These are phyloP conservation scores for Hyphopichia buzzinii DNA, from an alignment of 1,139 yeast genomes.

Conservation along the genomic window DNA sequence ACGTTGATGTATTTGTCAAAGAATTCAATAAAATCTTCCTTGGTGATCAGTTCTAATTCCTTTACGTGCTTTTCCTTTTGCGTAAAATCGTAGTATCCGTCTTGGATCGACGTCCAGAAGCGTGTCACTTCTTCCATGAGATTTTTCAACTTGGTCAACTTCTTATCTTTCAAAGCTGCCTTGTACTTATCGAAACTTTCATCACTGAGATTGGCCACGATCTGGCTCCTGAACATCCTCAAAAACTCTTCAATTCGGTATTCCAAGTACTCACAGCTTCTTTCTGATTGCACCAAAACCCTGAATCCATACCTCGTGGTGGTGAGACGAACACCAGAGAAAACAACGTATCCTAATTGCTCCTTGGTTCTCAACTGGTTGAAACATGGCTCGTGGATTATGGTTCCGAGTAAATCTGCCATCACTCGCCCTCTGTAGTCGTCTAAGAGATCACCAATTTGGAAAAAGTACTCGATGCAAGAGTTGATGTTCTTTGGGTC, in stretches of 20 bases:
- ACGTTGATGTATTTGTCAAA: constrained; percentile 47
- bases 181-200: constrained; percentile 70
- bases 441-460: constrained; percentile 51
- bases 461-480: constrained; percentile 76
- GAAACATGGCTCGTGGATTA: constrained; percentile 84
- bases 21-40: constrained; percentile 56
- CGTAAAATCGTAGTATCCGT: constrained; percentile 77
- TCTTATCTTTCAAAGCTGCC: constrained; percentile 62
- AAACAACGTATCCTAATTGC: constrained; percentile 82
- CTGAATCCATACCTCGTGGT: constrained; percentile 29
- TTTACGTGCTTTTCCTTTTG: constrained; percentile 57
- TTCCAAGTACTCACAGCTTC: constrained; percentile 70
- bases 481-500: constrained; percentile 80
- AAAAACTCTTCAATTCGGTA: constrained; percentile 73
- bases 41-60: constrained; percentile 50
- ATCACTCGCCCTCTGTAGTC: constrained; percentile 37
- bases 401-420: constrained; percentile 66
- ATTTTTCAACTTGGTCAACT: constrained; percentile 72
- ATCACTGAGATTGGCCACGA: constrained; percentile 44
- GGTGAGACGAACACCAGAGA: constrained; percentile 61
- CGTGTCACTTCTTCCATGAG: constrained; percentile 70
- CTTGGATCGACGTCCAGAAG: constrained; percentile 64
- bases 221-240: constrained; percentile 27
- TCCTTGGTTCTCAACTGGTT: constrained; percentile 88
- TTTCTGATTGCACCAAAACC: constrained; percentile 75